Percentiles rank a stretch among this genome's conserved stretches.
phyloP scores from a whole-genome alignment of 2,329 filamentous ascomycete species.

The Elsinoe ampelina region DNA sequence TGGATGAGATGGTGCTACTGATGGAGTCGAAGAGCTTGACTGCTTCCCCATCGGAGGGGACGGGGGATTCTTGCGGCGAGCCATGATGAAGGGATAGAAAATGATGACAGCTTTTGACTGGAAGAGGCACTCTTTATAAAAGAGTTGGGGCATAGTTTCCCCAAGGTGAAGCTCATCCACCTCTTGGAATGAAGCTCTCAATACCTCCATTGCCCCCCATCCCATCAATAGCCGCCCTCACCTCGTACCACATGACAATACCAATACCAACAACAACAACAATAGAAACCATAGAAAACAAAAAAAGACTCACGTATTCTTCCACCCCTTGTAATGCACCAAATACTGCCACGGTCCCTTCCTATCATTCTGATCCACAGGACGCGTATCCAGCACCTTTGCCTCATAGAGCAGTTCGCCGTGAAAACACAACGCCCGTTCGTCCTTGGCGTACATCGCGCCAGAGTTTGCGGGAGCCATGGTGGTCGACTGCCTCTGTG shows the following conservation, averaged over 20 bases:
- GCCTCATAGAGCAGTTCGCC: slow-evolving; percentile 96
- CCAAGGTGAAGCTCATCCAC: not conserved
- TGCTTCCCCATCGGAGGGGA: not conserved
- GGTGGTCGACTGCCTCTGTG: slow-evolving; percentile 22
- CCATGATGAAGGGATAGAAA: too few species aligned
- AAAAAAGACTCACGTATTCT: slow-evolving; percentile 64
- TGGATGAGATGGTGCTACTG: not conserved
- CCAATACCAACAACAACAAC: not conserved
- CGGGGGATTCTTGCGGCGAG: slow-evolving; percentile 1
- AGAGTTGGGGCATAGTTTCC: too few species aligned
- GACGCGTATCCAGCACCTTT: slow-evolving; percentile 75
- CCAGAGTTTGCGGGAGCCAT: slow-evolving; percentile 52
- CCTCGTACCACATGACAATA: slow-evolving; percentile 3
- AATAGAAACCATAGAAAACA: slow-evolving; percentile 2
- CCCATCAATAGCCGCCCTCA: not conserved
- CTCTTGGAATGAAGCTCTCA: not conserved
- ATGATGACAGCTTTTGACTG: too few species aligned
- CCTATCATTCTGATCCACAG: slow-evolving; percentile 54
- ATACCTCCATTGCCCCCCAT: not conserved
- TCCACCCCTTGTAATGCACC: slow-evolving; percentile 99
- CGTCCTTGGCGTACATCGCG: slow-evolving; percentile 60
- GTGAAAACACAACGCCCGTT: slow-evolving; percentile 94
- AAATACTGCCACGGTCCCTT: slow-evolving; percentile 75
- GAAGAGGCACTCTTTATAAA: too few species aligned
- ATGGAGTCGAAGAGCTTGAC: not conserved